A percentile compares a stretch with the other conserved stretches of the same genome.
Evolutionary conservation across 345 rosid species (phyloP).

Genomic region (Eucalyptus pauciflora): DNA sequence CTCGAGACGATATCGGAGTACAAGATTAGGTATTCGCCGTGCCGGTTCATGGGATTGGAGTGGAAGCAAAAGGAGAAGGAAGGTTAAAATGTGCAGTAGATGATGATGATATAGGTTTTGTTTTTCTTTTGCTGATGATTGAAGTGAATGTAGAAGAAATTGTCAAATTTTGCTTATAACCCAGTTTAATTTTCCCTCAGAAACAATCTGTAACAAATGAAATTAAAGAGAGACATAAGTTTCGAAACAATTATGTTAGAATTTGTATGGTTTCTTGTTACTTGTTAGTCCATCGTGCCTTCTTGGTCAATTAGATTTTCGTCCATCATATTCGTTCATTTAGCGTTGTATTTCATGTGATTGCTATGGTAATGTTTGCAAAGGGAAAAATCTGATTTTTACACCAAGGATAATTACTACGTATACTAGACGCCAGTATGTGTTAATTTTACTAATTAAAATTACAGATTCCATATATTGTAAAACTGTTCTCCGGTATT

Average conservation of each 20-base stretch:
- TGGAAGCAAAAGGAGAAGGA: slow-evolving; percentile 12
- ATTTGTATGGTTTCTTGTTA: not conserved
- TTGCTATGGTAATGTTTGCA: not conserved
- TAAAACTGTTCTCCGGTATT: not conserved
- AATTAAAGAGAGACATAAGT: not conserved
- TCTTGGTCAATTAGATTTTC: not conserved
- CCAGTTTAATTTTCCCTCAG: not conserved
- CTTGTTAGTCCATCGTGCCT: not conserved
- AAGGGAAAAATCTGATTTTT: not conserved
- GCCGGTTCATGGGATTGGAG: slow-evolving; percentile 21
- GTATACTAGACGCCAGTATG: not conserved
- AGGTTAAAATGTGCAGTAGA: not conserved
- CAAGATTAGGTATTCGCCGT: slow-evolving; percentile 26
- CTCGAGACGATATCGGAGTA: slow-evolving; percentile 32
- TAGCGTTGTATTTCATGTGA: not conserved
- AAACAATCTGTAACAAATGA: not conserved
- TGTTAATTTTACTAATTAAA: not conserved
- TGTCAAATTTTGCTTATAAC: not conserved
- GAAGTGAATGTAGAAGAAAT: not conserved
- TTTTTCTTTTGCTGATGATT: not conserved
- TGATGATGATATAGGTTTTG: not conserved
- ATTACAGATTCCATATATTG: not conserved
- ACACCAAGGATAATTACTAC: not conserved
- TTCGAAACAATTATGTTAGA: not conserved
- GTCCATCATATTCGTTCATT: not conserved